Evolutionary conservation across 2,329 filamentous ascomycete genomes (phyloP).

Genomic region (Talaromyces sp.): DNA sequence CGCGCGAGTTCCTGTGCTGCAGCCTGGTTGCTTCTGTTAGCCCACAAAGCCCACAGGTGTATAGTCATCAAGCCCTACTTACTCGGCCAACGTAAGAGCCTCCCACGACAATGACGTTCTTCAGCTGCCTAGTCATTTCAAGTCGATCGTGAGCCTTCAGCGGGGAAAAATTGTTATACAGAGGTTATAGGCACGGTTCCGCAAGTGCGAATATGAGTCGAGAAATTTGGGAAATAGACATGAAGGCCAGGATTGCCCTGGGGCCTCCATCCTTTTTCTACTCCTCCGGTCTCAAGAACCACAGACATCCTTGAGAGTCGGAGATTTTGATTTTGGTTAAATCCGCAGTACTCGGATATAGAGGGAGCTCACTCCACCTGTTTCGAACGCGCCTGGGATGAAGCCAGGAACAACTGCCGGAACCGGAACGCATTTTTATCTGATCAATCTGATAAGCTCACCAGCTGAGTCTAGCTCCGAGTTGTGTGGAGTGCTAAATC

Average conservation of each 20-base stretch:
- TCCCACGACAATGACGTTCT: slow-evolving; percentile 39
- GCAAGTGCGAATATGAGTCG: not conserved
- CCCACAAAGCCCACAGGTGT: not conserved
- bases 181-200: not conserved
- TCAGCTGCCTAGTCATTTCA: slow-evolving; percentile 32
- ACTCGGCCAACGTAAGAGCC: slow-evolving; percentile 40
- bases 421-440: slow-evolving; percentile 3
- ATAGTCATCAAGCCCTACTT: slow-evolving; percentile 9
- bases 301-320: not conserved
- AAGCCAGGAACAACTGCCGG: not conserved
- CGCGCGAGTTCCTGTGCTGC: slow-evolving; percentile 39
- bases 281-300: not conserved
- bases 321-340: not conserved
- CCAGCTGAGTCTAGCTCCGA: not conserved
- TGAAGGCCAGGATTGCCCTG: not conserved
- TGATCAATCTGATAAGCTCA: slow-evolving; percentile 14
- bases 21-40: slow-evolving; percentile 24
- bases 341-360: slow-evolving; percentile 12
- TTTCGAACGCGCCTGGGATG: not conserved
- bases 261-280: slow-evolving; percentile 8
- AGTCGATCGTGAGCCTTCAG: not conserved
- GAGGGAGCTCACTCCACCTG: not conserved
- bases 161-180: not conserved
- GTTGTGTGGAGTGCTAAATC: not conserved
- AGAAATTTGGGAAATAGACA: not conserved